Evolutionary conservation across 1,284 basidiomycete genomes (phyloP), one percentile per base, ranked within the genome.

Genomic region (Earliella scabrosa): DNA sequence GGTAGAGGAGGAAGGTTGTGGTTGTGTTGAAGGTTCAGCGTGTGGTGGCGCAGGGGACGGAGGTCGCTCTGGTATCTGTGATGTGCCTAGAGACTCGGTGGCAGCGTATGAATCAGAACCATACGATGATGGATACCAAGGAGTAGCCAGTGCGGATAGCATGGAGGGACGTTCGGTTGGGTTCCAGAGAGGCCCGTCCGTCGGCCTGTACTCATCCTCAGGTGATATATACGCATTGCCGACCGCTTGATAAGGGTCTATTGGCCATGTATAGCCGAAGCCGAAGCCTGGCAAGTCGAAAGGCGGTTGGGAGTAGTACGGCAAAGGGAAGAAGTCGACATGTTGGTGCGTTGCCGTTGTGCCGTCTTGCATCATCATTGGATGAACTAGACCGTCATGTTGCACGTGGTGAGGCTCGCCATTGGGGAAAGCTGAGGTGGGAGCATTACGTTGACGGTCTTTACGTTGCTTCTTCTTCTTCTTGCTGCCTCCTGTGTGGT

Each of bases 391-490:
- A 20, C 36, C 18, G 4, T 39, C n/a, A 4, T 16, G 6, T 39
- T 16, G 36, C 10, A 5, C n/a, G 18, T 39, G n/a, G 2, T 39
- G 36, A 10, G n/a, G 1, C 1, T 39, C 36, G n/a, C n/a, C 6
- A 6, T 16, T 20, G 16, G 36, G 11, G 24, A 26, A 29, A 13
- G 44, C 23, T 2, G 50, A n/a, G 24, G 40, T 38, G 47, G 32
- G 14, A 14, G 24, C 41, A 11, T 38, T 40, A 36, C 46, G 47
- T 41, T 51, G 50, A 11, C 32, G 48, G 5, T 24, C 49, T 20
- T 46, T 45, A 16, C 41, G 32, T 26, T 55, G 53, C 18, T 45
- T 61, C 14, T 58, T 58, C 38, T 63, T 60, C 58, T 66, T 69
- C 56, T 66, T 68, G 6, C 58, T 54, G 14, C 41, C 35, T 21